Evolutionary conservation across 2,329 filamentous ascomycete species (phyloP), one percentile per base, ranked within the genome.

Genomic region (Coleophoma eucalyptorum): DNA sequence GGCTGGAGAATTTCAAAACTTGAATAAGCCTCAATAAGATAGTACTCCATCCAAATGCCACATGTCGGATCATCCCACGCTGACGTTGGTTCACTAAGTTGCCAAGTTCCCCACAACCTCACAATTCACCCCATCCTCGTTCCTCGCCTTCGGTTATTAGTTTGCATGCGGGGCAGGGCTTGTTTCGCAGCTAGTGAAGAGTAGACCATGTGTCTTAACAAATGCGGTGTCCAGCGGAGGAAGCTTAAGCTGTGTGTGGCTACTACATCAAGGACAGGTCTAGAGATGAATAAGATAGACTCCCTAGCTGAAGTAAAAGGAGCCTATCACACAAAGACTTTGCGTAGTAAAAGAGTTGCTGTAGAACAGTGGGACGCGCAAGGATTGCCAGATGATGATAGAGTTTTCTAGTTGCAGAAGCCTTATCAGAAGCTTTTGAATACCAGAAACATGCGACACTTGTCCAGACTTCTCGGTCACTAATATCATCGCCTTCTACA

Each of bases 321-420:
- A 0, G 82, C 65, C 0, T 0, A 1, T 86, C 87, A 21, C 81
- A 87, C 0, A 91, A 72, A 0, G 82, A 82, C 50, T 88, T 88
- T 0, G 75, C 70, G 55, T 90, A 91, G 53, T 80, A 87, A 58
- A 80, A 89, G 0, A 90, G 67, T 62, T 91, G 87, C 50, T 84
- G 80, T 0, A 89, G 67, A 0, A 78, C 77, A 50, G 87, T 83
- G 0, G 86, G 85, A 0, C 86, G 71, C 0, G 88, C 84, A 0
- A 91, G 67, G 21, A 93, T 92, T 0, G 91, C 93, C 0, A 97
- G 72, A 61, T 97, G 91, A 58, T 97, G 91, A 52, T 96, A 94
- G 0, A 97, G 74, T 0, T 92, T 77, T 0, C 93, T 93, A 0
- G 87, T 84, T 0, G 79, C 79, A 0, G 92, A 90, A 0, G 83